Evolutionary conservation across 1,284 basidiomycete species (phyloP).

Genomic region (Puccinia triticina): DNA sequence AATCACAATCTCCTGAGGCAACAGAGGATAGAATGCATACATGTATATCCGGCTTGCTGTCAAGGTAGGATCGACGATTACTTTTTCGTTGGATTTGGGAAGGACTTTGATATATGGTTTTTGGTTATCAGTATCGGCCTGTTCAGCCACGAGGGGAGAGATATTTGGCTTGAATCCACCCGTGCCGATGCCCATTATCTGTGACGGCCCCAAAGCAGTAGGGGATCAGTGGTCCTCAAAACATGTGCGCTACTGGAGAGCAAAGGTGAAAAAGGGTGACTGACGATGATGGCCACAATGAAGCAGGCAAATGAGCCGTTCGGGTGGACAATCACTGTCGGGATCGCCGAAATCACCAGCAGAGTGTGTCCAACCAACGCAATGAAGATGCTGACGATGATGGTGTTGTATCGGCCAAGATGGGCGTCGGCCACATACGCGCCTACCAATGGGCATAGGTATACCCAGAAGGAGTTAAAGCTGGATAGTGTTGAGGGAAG

Average conservation of each 20-base stretch:
- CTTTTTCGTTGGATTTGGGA: conserved; percentile 70
- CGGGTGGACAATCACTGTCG: conserved; percentile 69
- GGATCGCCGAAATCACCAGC: conserved; percentile 73
- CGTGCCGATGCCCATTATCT: conserved; percentile 64
- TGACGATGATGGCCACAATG: conserved; percentile 70
- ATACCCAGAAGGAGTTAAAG: conserved; percentile 57
- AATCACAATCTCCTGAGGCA: neutral
- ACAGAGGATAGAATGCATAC: conserved; percentile 60
- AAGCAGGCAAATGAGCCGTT: conserved; percentile 69
- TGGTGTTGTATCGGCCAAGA: conserved; percentile 64
- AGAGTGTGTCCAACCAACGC: conserved; percentile 68
- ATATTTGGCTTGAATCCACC: conserved; percentile 65
- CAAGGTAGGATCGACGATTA: conserved; percentile 76
- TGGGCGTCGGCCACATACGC: conserved; percentile 62
- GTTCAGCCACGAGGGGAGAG: conserved; percentile 77
- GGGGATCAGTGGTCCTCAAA: neutral
- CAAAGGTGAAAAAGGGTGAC: conserved; percentile 63
- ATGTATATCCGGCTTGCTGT: conserved; percentile 68
- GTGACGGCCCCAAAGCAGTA: neutral
- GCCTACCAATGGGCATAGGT: conserved; percentile 58
- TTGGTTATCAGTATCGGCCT: conserved; percentile 64
- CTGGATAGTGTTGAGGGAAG: neutral
- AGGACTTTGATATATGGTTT: conserved; percentile 62
- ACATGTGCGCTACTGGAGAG: neutral
- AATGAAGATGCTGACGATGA: conserved; percentile 61